phyloP scores from a whole-genome alignment of 768 basidiomycete species.

The Rhizopogon rudus region DNA sequence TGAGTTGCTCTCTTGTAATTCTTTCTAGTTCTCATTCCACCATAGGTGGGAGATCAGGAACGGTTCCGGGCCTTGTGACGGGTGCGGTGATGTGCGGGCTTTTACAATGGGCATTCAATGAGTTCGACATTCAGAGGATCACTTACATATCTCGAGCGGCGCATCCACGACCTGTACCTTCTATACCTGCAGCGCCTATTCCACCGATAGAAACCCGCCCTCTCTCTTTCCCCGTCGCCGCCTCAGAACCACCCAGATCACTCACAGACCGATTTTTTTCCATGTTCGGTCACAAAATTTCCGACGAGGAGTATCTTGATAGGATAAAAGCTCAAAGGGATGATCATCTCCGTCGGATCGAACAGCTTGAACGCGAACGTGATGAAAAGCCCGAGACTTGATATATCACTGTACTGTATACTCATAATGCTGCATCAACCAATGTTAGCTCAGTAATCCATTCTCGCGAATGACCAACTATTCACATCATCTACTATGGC shows the following conservation, averaged over 20 bases:
- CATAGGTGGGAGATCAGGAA: slow-evolving; percentile 56
- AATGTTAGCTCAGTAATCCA: background rate
- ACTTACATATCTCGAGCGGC: slow-evolving; percentile 43
- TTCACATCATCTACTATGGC: no score
- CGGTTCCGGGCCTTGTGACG: slow-evolving; percentile 56
- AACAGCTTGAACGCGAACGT: slow-evolving; percentile 43
- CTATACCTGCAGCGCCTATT: background rate
- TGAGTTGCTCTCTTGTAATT: slow-evolving; percentile 29
- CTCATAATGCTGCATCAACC: background rate
- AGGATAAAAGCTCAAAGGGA: slow-evolving; percentile 56
- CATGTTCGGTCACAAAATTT: slow-evolving; percentile 35
- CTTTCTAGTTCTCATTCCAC: background rate
- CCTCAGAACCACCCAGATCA: slow-evolving; percentile 7
- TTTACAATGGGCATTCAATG: slow-evolving; percentile 69
- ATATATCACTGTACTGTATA: background rate
- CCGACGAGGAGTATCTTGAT: slow-evolving; percentile 69
- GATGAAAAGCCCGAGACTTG: slow-evolving; percentile 11
- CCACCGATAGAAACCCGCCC: background rate
- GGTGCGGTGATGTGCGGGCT: slow-evolving; percentile 52
- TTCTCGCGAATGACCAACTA: background rate
- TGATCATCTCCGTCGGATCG: slow-evolving; percentile 49
- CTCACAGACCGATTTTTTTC: slow-evolving; percentile 34
- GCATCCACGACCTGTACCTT: slow-evolving; percentile 6
- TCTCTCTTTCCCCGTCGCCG: background rate
- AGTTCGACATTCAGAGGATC: slow-evolving; percentile 55